Conservation (phyloP, 768 basidiomycete species). For the Lactarius pseudohatsudake region DNA sequence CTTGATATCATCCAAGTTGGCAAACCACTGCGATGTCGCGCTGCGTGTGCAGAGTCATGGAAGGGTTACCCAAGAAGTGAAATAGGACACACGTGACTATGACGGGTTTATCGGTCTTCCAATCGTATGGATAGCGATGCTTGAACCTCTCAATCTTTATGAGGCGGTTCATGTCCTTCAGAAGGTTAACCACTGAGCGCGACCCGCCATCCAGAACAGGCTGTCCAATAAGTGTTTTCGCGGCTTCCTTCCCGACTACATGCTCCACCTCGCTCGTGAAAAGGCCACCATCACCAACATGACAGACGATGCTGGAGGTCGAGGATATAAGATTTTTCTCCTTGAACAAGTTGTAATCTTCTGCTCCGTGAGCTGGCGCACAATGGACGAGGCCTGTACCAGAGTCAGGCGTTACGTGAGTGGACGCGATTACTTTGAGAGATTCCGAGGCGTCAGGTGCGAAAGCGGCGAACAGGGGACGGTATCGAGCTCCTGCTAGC, state of each 20-base stretch:
- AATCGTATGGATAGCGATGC: slow-evolving; percentile 95
- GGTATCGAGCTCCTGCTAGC: slow-evolving; percentile 62
- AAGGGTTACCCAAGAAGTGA: not conserved
- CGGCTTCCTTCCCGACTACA: slow-evolving; percentile 53
- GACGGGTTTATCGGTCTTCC: slow-evolving; percentile 91
- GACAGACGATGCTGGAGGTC: slow-evolving; percentile 61
- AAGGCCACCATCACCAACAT: slow-evolving; percentile 75
- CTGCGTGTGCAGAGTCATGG: slow-evolving; percentile 40
- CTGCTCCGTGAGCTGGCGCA: slow-evolving; percentile 91
- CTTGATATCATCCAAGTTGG: slow-evolving; percentile 85
- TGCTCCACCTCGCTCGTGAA: slow-evolving; percentile 61
- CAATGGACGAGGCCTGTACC: slow-evolving; percentile 96
- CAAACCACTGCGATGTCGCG: slow-evolving; percentile 97
- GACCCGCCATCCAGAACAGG: slow-evolving; percentile 74
- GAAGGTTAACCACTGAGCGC: slow-evolving; percentile 59
- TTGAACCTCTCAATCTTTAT: slow-evolving; percentile 68
- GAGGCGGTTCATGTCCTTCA: slow-evolving; percentile 56
- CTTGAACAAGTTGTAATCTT: slow-evolving; percentile 85
- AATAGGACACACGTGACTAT: slow-evolving; percentile 72
- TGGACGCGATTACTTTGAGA: slow-evolving; percentile 56
- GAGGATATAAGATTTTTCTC: slow-evolving; percentile 47
- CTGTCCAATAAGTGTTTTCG: slow-evolving; percentile 55
- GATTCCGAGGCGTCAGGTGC: slow-evolving; percentile 6
- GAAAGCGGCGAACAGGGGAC: slow-evolving; percentile 54
- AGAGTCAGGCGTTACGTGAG: slow-evolving; percentile 81